Evolutionary conservation across 1,139 yeast species (phyloP).

Genomic region (Taphrina flavorubra): DNA sequence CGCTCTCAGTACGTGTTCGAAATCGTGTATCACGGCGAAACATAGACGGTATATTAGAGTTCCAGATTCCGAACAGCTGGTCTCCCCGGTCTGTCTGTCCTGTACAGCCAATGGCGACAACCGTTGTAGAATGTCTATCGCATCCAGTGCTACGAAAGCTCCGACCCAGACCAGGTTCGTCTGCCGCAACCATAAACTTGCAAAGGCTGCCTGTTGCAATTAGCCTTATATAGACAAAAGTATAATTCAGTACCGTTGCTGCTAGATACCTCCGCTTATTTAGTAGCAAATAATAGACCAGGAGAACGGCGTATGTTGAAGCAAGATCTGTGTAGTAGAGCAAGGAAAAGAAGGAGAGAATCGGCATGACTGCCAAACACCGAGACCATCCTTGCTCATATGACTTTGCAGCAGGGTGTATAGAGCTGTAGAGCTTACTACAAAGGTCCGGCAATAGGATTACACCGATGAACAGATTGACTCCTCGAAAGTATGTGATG

Average conservation of each 20-base stretch:
- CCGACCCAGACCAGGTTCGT: conserved; percentile 89
- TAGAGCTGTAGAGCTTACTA: conserved; percentile 43
- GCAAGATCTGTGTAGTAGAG: conserved; percentile 92
- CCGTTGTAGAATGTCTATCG: background rate
- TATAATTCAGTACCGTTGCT: conserved; percentile 21
- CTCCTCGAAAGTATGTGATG: conserved; percentile 8
- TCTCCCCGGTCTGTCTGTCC: background rate
- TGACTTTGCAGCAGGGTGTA: conserved; percentile 50
- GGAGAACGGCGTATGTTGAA: conserved; percentile 74
- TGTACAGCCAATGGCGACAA: background rate
- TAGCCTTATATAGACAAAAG: conserved; percentile 8
- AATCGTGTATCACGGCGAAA: background rate
- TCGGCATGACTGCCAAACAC: conserved; percentile 64
- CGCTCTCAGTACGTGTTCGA: background rate
- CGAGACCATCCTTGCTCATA: conserved; percentile 28
- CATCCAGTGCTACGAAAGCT: background rate
- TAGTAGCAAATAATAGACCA: conserved; percentile 54
- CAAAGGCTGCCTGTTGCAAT: conserved; percentile 29
- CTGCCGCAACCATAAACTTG: conserved; percentile 72
- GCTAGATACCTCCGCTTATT: conserved; percentile 23
- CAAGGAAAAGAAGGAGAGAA: conserved; percentile 71
- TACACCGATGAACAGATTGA: conserved; percentile 18
- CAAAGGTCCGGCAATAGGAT: conserved; percentile 53
- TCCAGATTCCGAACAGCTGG: background rate
- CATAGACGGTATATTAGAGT: background rate